A percentile compares a stretch with the other conserved stretches of the same genome.
Evolutionary conservation across 2,329 filamentous ascomycete species (phyloP).

Genomic region (Erysiphe pisi): DNA sequence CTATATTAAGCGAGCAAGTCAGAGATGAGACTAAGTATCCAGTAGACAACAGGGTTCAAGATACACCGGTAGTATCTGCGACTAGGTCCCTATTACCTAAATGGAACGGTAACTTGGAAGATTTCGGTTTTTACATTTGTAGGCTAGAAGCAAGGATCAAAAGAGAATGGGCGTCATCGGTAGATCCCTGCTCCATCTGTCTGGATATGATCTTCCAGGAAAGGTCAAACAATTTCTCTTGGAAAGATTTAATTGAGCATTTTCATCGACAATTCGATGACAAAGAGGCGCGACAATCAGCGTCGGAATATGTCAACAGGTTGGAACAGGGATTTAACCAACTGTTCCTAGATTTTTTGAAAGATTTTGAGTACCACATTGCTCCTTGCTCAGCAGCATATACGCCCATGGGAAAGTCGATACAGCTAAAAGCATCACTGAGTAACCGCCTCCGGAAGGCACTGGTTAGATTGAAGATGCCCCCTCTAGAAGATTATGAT

Average conservation of each 20-base stretch:
- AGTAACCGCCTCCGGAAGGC: not conserved
- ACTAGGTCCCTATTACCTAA: too few species aligned
- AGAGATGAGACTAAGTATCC: too few species aligned
- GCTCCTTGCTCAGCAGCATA: not conserved
- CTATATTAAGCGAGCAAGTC: too few species aligned
- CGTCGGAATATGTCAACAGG: not conserved
- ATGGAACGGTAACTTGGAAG: too few species aligned
- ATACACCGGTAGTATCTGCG: too few species aligned
- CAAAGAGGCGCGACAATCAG: not conserved
- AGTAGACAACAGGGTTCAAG: too few species aligned
- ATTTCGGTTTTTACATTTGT: too few species aligned
- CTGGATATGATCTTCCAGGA: too few species aligned
- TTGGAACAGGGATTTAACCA: not conserved
- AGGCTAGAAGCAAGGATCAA: too few species aligned
- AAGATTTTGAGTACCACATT: not conserved
- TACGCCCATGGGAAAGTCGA: not conserved
- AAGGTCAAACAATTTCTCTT: not conserved
- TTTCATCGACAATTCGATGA: not conserved
- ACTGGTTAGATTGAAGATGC: not conserved
- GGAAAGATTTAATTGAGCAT: not conserved
- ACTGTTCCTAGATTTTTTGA: not conserved
- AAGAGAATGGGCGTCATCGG: too few species aligned
- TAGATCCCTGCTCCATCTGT: too few species aligned
- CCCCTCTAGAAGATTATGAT: not conserved
- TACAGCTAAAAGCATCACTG: constrained; percentile 11